These are phyloP conservation scores for Croton laevigatus DNA, from an alignment of 441 rosid species.

Conservation along the genomic window DNA sequence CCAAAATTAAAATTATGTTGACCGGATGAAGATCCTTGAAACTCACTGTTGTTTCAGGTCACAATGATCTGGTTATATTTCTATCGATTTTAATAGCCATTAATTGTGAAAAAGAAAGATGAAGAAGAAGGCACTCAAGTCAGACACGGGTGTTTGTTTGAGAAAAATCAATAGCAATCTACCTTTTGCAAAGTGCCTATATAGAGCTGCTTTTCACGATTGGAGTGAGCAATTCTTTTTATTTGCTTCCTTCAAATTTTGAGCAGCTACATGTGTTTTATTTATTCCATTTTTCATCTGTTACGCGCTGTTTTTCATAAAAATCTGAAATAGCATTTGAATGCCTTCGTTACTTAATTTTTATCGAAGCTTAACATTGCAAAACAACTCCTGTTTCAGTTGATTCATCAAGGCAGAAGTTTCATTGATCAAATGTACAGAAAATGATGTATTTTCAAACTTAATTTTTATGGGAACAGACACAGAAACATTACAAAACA, in stretches of 20 bases:
- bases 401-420: too few species aligned
- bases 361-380: too few species aligned
- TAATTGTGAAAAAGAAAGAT: neutral
- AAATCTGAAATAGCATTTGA: too few species aligned
- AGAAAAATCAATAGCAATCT: neutral
- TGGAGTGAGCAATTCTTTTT: neutral
- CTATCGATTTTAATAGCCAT: neutral
- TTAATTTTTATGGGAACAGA: too few species aligned
- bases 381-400: too few species aligned
- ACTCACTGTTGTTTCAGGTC: conserved; percentile 34
- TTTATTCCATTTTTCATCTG: neutral
- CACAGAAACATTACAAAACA: too few species aligned
- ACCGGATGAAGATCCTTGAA: conserved; percentile 47
- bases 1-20: conserved; percentile 25
- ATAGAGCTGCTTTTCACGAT: conserved; percentile 5
- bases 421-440: too few species aligned
- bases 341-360: too few species aligned
- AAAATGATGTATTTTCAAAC: too few species aligned
- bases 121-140: conserved; percentile 3
- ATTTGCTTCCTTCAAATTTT: neutral
- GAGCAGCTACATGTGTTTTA: neutral
- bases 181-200: conserved; percentile 5
- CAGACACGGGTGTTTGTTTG: conserved; percentile 13
- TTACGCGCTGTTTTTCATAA: neutral
- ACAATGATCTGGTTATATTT: conserved; percentile 35